Evolutionary conservation across 176 grass and related monocot species (phyloP), one percentile per base, ranked within the genome.

Genomic region (Elymus sibiricus): DNA sequence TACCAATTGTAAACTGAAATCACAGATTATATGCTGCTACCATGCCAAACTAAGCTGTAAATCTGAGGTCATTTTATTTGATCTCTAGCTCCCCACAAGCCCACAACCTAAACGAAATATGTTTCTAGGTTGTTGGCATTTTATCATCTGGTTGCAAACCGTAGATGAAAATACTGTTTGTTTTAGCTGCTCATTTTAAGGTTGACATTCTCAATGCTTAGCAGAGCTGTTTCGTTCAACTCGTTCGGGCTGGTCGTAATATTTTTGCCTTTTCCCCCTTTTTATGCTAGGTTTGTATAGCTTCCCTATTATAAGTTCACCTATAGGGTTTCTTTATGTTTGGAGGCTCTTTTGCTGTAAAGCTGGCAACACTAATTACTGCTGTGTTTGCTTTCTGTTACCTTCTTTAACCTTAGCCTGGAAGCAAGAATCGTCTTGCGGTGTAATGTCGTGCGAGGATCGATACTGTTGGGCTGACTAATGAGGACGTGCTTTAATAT

Each of bases 381-480:
- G 3, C 40, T 53, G 68, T n/a, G 2, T 78, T 87, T 61, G 51
- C 19, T 85, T 83, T 56, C 32, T 70, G 69, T 15, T 49, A 77
- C 12, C 28, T 76, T 38, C 35, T 86, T 72, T 71, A 73, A 69
- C 26, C 21, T 31, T 83, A 44, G 56, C 47, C 65, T 79, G 27
- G 46, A 73, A 31, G 31, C 74, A 55, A 83, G 34, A 83, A 74
- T 49, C 16, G 5, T 80, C 81, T 80, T 81, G 5, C 9, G 8
- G 22, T 84, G 42, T 60, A 34, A 86, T 78, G 32, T 55, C 29
- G 25, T 66, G 46, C 53, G 24, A 74, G 15, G 14, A 67, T 70
- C 51, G 11, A 19, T 84, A 75, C 39, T 75, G 28, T 75, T 86
- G 38, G 42, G n/a, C 59, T 77, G 83, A 82, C 42, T 89, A 79